Evolutionary conservation across 208 protist genomes (phyloP).

Genomic region (Strigomonas galati): DNA sequence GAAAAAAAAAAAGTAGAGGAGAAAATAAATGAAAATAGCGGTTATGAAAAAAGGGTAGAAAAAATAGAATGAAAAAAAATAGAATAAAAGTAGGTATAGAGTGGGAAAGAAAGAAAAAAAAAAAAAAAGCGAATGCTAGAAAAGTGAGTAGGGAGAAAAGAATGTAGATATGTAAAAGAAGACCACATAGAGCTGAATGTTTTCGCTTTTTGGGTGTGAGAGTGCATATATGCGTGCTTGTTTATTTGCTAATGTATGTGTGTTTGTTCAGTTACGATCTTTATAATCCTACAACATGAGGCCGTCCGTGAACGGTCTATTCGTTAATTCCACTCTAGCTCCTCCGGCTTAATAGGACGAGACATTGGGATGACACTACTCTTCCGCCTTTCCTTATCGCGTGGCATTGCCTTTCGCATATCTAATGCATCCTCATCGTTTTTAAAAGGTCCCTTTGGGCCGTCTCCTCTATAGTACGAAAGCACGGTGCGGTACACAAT

Average conservation of each 20-base stretch:
- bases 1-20: not conserved
- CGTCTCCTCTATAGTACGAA: conserved; percentile 78
- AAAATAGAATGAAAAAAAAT: conserved; percentile 4
- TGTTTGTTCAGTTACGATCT: not conserved
- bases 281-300: not conserved
- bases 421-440: conserved; percentile 91
- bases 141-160: no score
- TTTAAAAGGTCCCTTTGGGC: conserved; percentile 49
- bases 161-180: no score
- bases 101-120: no score
- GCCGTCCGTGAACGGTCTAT: not conserved
- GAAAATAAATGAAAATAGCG: not conserved
- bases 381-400: conserved; percentile 76
- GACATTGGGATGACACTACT: conserved; percentile 81
- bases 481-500: conserved; percentile 94
- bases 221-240: no score
- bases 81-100: no score
- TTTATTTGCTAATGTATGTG: conserved; percentile 5
- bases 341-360: conserved; percentile 65
- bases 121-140: no score
- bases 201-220: no score
- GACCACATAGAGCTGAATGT: no score
- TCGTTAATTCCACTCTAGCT: conserved; percentile 81
- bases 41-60: not conserved
- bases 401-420: conserved; percentile 96